phyloP scores from a whole-genome alignment of 306 rosid species.

The Begonia peltatifolia region DNA sequence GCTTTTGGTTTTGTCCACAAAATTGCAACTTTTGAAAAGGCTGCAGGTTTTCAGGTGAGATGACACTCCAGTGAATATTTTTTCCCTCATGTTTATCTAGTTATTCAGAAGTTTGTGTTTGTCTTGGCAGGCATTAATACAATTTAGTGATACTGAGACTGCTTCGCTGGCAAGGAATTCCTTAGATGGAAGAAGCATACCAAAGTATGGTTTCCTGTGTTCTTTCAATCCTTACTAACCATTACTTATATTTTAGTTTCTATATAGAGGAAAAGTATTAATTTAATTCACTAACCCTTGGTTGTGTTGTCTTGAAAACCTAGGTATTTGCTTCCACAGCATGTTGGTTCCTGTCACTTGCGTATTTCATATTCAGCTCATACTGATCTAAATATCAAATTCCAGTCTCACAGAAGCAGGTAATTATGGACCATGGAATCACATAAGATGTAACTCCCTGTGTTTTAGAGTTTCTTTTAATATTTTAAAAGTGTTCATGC shows the following conservation, averaged over 20 bases:
- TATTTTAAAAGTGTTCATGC: constrained; percentile 11
- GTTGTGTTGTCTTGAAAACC: constrained; percentile 11
- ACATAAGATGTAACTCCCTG: neutral
- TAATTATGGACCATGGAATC: constrained; percentile 13
- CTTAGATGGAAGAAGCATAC: constrained; percentile 90
- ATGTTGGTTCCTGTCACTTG: constrained; percentile 65
- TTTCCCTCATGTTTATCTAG: too few species aligned
- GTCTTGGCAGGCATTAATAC: constrained; percentile 66
- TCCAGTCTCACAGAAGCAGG: constrained; percentile 97
- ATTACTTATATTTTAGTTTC: too few species aligned
- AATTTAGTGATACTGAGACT: constrained; percentile 69
- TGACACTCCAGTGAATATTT: neutral
- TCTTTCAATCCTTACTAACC: too few species aligned
- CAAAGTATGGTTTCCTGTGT: constrained; percentile 36
- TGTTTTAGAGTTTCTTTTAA: constrained; percentile 1
- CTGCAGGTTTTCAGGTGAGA: constrained; percentile 86
- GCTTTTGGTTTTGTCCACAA: constrained; percentile 86
- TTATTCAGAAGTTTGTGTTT: neutral
- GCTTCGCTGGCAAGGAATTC: constrained; percentile 80
- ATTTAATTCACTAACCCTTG: constrained; percentile 10
- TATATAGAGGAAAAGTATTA: too few species aligned
- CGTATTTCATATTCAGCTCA: constrained; percentile 92
- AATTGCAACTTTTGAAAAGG: constrained; percentile 84
- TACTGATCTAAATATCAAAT: constrained; percentile 83
- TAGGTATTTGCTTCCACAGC: constrained; percentile 84